phyloP scores from a whole-genome alignment of 2,329 filamentous ascomycete species.

The Bimuria novae-zelandiae region DNA sequence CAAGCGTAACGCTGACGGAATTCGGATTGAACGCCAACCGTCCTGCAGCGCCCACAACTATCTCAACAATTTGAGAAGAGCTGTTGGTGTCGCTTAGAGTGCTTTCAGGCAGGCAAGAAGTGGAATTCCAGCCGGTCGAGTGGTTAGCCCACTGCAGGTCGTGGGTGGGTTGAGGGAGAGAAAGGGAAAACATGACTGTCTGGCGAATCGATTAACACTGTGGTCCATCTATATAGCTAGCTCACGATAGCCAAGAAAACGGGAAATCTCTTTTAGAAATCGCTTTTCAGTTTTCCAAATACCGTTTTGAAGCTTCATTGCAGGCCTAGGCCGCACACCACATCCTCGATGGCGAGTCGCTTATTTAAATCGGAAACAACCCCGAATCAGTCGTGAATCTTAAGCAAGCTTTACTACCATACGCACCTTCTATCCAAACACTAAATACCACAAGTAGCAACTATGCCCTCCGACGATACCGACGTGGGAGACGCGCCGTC shows the following conservation, averaged over 20 bases:
- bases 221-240: neutral
- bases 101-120: neutral
- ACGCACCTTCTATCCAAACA: too few relatives aligned
- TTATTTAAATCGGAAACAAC: too few relatives aligned
- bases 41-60: constrained; percentile 11
- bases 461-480: neutral
- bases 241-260: neutral
- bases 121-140: neutral
- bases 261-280: neutral
- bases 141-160: neutral
- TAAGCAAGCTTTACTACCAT: too few relatives aligned
- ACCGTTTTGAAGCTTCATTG: neutral
- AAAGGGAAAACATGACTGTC: neutral
- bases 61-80: constrained; percentile 7
- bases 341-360: too few relatives aligned
- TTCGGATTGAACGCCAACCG: constrained; percentile 11
- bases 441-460: too few relatives aligned
- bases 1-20: constrained; percentile 4
- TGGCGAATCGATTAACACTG: neutral
- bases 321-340: neutral
- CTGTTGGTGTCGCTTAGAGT: neutral
- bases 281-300: neutral
- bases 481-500: neutral
- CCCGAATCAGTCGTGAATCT: too few relatives aligned
- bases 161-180: neutral